Evolutionary conservation across 305 asterid species (phyloP).

Genomic region (Solanum aculeatissimum): DNA sequence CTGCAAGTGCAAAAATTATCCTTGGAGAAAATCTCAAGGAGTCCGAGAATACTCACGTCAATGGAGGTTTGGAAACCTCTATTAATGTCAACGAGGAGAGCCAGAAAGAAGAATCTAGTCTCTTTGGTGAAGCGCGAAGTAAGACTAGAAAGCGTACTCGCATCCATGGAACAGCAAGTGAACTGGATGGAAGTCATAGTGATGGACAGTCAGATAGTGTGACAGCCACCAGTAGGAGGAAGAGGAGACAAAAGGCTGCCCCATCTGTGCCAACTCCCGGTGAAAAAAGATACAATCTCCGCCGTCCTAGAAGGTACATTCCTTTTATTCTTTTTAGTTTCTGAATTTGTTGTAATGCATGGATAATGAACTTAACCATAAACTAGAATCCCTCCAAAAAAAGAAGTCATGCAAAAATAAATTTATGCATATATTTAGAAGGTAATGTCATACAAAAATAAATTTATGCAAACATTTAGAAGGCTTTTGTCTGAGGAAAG

Average conservation of each 20-base stretch:
- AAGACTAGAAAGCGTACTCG: conserved; percentile 57
- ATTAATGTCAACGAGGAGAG: conserved; percentile 38
- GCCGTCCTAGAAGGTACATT: conserved; percentile 56
- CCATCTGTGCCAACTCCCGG: conserved; percentile 34
- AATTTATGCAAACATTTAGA: not conserved
- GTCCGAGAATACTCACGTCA: not conserved
- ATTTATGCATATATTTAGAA: not conserved
- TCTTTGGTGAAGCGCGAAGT: conserved; percentile 16
- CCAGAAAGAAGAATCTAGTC: conserved; percentile 40
- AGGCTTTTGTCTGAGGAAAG: not conserved
- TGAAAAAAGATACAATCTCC: conserved; percentile 86
- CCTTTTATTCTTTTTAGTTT: not conserved
- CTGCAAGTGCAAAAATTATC: not conserved
- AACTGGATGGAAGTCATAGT: conserved; percentile 31
- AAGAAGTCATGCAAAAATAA: not conserved
- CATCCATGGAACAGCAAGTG: conserved; percentile 39
- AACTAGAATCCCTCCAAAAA: not conserved
- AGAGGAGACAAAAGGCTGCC: conserved; percentile 58
- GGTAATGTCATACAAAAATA: not conserved
- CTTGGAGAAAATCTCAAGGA: not conserved
- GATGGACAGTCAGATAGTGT: conserved; percentile 69
- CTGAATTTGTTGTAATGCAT: not conserved
- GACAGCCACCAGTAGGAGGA: conserved; percentile 42
- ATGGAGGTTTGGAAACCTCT: conserved; percentile 41
- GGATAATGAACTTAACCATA: not conserved